Evolutionary conservation across 805 yeast species (phyloP).

Genomic region (Candida sonorensis): DNA sequence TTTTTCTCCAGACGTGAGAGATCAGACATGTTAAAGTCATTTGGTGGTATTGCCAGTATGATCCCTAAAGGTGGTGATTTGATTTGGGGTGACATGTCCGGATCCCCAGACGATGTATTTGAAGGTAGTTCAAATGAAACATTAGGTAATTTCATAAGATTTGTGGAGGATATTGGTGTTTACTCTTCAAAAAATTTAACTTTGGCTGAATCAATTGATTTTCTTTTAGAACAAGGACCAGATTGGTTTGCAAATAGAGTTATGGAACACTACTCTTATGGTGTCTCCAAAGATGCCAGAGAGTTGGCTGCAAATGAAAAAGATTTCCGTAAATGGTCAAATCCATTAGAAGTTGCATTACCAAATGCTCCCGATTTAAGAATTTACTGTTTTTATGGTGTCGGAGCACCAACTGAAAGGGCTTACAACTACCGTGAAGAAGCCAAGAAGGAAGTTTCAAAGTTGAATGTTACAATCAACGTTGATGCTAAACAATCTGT

Average conservation of each 20-base stretch:
- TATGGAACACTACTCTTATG: slow-evolving; percentile 68
- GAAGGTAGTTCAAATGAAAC: slow-evolving; percentile 27
- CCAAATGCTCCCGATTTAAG: slow-evolving; percentile 94
- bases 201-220: slow-evolving; percentile 60
- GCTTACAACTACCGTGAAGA: slow-evolving; percentile 82
- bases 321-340: slow-evolving; percentile 82
- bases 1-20: slow-evolving; percentile 88
- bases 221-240: slow-evolving; percentile 59
- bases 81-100: slow-evolving; percentile 73
- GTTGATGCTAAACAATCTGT: slow-evolving; percentile 62
- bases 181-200: slow-evolving; percentile 51
- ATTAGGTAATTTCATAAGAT: slow-evolving; percentile 70
- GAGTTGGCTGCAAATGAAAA: slow-evolving; percentile 62
- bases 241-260: slow-evolving; percentile 68
- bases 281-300: slow-evolving; percentile 52
- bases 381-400: slow-evolving; percentile 86
- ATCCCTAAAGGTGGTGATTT: slow-evolving; percentile 90
- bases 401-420: slow-evolving; percentile 95
- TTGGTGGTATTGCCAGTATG: slow-evolving; percentile 96
- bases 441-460: slow-evolving; percentile 39
- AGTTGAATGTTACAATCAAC: slow-evolving; percentile 68
- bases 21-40: slow-evolving; percentile 73
- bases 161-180: slow-evolving; percentile 39
- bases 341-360: slow-evolving; percentile 85
- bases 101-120: slow-evolving; percentile 64